Evolutionary conservation across 148 eudicot species (phyloP).

Genomic region (Talinum fruticosum): DNA sequence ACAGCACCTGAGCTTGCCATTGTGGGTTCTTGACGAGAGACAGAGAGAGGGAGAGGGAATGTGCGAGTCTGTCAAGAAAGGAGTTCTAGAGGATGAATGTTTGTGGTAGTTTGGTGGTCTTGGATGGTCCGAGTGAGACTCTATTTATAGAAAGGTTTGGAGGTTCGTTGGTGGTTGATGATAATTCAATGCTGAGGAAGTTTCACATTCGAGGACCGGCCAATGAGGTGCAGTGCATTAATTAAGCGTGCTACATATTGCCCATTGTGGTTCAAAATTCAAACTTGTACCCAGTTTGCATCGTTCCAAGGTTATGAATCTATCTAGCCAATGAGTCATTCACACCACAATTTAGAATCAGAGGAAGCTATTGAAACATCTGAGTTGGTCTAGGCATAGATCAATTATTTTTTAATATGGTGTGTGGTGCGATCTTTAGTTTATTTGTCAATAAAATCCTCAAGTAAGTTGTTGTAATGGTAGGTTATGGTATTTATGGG

Average conservation of each 20-base stretch:
- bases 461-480: too few relatives aligned
- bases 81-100: background rate
- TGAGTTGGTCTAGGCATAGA: background rate
- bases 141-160: background rate
- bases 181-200: background rate
- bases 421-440: too few relatives aligned
- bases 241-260: background rate
- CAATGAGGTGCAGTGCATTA: background rate
- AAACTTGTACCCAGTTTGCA: background rate
- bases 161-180: background rate
- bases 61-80: background rate
- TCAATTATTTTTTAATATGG: too few relatives aligned
- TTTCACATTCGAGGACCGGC: background rate
- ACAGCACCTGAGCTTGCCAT: conserved; percentile 26
- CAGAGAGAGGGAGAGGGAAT: background rate
- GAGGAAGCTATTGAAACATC: background rate
- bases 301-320: background rate
- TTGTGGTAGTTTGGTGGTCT: background rate
- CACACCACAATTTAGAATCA: background rate
- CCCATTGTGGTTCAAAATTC: background rate
- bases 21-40: background rate
- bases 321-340: too few relatives aligned
- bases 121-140: background rate
- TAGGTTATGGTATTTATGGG: too few relatives aligned
- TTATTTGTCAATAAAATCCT: too few relatives aligned